Base-by-base conservation (phyloP, 345 rosid genomes). In the Salix purpurea region DNA sequence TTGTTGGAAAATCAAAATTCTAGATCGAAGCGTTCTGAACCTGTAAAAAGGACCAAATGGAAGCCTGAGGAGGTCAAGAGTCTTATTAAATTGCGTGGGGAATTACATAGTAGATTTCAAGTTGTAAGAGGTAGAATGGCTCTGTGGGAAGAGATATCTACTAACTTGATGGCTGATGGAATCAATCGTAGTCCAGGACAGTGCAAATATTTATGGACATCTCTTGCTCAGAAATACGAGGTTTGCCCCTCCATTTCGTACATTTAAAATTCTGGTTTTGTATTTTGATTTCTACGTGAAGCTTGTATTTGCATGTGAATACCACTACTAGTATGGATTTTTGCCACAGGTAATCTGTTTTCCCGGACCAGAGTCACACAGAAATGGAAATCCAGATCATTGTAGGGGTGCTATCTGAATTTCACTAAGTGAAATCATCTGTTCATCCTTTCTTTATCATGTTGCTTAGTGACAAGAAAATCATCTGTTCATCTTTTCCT, bases 201-300 rank as follows among this genome's bases (percentile, higher is more conserved):
- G 76, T 96, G 98, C 90, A 96, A 93, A 83, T 93, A 94, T 44
- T 78, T 93, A 2, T 93, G 99, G 99, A 79, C 98, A 50, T 93
- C 95, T 74, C 85, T 96, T 61, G 87, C 89, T 80, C 94, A 89
- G 78, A 90, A 96, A 89, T 92, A 93, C 2, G 87, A 96, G 98
- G 98, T 96, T 71, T 13, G 80, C 69, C 76, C 74, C 69, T 65
- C 73, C 32, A 65, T 18, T 67, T 32, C 34, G 7, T 46, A 11
- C 11, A 8, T 23, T 72, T 76, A 14, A 32, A 72, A 69, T n/a
- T 58, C 42, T 30, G 56, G 65, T 23, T n/a, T 71, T 67, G 19
- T n/a, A 24, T 30, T 28, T 28, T 30, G 50, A 30, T 30, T 70
- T 42, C 65, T 6, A 12, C 2, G 12, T 73, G 65, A 44, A 78